Percentiles rank a stretch among this genome's conserved stretches.
These are phyloP conservation scores for Mortierella sp. DNA, from an alignment of 371 early-diverging fungal species.

Conservation along the genomic window DNA sequence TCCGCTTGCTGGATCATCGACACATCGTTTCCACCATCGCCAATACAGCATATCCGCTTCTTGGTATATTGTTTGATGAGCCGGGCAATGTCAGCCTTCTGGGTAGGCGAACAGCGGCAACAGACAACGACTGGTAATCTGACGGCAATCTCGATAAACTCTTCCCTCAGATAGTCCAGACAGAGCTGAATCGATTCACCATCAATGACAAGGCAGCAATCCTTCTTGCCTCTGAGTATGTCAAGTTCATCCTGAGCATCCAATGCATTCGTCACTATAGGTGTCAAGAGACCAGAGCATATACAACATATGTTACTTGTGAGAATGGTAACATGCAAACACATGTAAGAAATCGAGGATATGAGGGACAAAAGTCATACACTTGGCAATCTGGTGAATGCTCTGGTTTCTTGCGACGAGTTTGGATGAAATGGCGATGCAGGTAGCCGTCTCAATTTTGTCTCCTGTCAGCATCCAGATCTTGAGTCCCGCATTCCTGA, in stretches of 20 bases:
- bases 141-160: slow-evolving; percentile 88
- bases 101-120: slow-evolving; percentile 99
- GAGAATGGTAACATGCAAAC: too few relatives aligned
- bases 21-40: slow-evolving; percentile 99
- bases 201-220: slow-evolving; percentile 96
- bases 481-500: slow-evolving; percentile 97
- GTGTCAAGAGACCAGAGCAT: background rate
- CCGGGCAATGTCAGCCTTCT: slow-evolving; percentile 97
- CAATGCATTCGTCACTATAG: slow-evolving; percentile 65
- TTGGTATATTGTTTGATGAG: slow-evolving; percentile 84
- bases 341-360: background rate
- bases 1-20: slow-evolving; percentile 99
- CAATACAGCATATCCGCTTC: slow-evolving; percentile 92
- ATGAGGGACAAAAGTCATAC: slow-evolving; percentile 55
- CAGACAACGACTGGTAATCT: slow-evolving; percentile 94
- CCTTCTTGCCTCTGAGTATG: slow-evolving; percentile 66
- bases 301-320: too few relatives aligned
- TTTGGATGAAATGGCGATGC: slow-evolving; percentile 95
- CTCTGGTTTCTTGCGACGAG: slow-evolving; percentile 91
- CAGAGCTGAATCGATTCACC: slow-evolving; percentile 91
- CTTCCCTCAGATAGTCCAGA: slow-evolving; percentile 79
- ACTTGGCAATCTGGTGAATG: slow-evolving; percentile 79
- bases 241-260: slow-evolving; percentile 78
- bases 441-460: slow-evolving; percentile 99
- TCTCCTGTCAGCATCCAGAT: slow-evolving; percentile 99